Evolutionary conservation across 768 basidiomycete genomes (phyloP).

Genomic region (Harrya chromipes): DNA sequence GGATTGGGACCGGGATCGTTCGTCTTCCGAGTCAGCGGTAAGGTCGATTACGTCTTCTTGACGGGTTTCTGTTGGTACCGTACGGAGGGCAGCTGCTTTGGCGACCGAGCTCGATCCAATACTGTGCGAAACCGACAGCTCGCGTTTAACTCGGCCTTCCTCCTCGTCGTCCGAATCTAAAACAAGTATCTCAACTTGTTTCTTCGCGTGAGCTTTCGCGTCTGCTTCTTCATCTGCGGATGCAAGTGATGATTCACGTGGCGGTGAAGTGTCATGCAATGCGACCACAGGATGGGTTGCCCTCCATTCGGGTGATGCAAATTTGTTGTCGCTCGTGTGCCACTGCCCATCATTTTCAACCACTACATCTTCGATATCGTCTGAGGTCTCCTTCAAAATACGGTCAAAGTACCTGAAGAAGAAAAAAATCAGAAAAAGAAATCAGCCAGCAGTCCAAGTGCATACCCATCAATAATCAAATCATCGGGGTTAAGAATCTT

Average conservation of each 20-base stretch:
- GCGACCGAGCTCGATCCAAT: conserved; percentile 38
- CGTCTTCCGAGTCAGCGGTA: conserved; percentile 78
- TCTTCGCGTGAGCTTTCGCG: conserved; percentile 43
- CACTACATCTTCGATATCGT: conserved; percentile 85
- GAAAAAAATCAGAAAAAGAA: neutral
- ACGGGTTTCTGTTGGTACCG: conserved; percentile 31
- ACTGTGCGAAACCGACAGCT: conserved; percentile 65
- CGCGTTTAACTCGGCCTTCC: conserved; percentile 70
- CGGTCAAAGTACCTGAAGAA: conserved; percentile 75
- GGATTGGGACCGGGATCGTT: conserved; percentile 39
- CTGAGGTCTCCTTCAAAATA: conserved; percentile 75
- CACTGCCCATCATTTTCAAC: conserved; percentile 95
- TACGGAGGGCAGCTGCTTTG: conserved; percentile 22
- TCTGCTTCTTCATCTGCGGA: conserved; percentile 30
- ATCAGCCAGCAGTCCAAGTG: neutral
- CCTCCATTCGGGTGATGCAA: conserved; percentile 72
- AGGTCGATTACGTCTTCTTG: conserved; percentile 73
- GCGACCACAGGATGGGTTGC: conserved; percentile 43
- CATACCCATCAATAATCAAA: conserved; percentile 88
- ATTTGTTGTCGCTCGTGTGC: conserved; percentile 90
- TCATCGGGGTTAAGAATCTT: conserved; percentile 73
- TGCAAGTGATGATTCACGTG: conserved; percentile 25
- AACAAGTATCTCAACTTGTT: conserved; percentile 59
- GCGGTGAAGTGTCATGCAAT: conserved; percentile 26
- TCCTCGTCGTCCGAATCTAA: conserved; percentile 77